These are phyloP conservation scores for Acanthamoeba royreba DNA, from an alignment of 208 protist genomes.

Conservation along the genomic window DNA sequence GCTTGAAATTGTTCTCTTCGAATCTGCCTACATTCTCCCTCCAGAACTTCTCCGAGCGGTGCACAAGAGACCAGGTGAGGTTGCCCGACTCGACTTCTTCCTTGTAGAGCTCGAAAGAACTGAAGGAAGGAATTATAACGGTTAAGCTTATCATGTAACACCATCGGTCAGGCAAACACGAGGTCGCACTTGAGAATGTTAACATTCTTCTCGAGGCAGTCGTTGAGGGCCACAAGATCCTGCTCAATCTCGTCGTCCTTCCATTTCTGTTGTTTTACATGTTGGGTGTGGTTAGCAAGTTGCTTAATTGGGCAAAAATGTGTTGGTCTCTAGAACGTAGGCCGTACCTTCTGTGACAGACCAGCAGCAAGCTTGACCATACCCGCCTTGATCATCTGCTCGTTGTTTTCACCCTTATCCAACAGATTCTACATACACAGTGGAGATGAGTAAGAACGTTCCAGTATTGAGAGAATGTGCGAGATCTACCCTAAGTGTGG, in stretches of 20 bases:
- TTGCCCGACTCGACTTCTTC: slow-evolving; percentile 61
- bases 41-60: slow-evolving; percentile 81
- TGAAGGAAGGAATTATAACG: neutral
- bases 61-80: slow-evolving; percentile 77
- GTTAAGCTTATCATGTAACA: neutral
- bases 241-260: slow-evolving; percentile 69
- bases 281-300: neutral
- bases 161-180: neutral
- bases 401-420: slow-evolving; percentile 56
- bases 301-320: neutral
- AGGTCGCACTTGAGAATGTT: slow-evolving; percentile 55
- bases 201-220: slow-evolving; percentile 52
- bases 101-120: slow-evolving; percentile 71
- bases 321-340: no score
- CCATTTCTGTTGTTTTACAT: slow-evolving; percentile 56
- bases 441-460: no score
- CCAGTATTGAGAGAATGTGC: neutral
- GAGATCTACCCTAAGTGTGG: slow-evolving; percentile 27
- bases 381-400: slow-evolving; percentile 44
- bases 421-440: slow-evolving; percentile 60
- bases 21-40: slow-evolving; percentile 71
- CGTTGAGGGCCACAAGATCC: slow-evolving; percentile 61
- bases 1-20: slow-evolving; percentile 65
- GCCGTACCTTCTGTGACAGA: neutral
- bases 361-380: slow-evolving; percentile 12